phyloP scores from a whole-genome alignment of 129 eudicot species.

The Artemisia tridentata region DNA sequence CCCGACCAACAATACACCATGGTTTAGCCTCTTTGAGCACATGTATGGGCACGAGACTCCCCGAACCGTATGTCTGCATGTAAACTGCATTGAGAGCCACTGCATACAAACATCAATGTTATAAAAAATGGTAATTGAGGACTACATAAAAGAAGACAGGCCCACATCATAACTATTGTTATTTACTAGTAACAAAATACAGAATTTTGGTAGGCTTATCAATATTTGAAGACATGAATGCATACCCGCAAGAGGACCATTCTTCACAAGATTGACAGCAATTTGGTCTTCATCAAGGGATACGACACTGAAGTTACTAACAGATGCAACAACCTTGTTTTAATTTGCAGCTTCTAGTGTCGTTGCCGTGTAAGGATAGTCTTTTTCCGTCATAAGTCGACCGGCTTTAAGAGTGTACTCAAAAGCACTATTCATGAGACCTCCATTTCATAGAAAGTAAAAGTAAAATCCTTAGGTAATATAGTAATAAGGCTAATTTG shows the following conservation, averaged over 20 bases:
- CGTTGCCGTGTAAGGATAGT: conserved; percentile 74
- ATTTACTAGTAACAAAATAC: no score
- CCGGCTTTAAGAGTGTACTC: conserved; percentile 75
- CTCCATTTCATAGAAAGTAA: conserved; percentile 45
- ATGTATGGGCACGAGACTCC: conserved; percentile 86
- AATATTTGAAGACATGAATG: no score
- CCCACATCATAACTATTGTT: no score
- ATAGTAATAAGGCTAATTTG: no score
- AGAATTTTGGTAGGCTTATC: no score
- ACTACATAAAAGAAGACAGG: no score
- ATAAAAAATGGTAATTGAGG: no score
- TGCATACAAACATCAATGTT: not conserved
- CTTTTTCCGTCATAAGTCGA: conserved; percentile 78
- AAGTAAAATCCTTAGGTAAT: no score
- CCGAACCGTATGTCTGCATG: conserved; percentile 67
- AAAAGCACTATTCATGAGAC: conserved; percentile 81
- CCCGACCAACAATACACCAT: conserved; percentile 75
- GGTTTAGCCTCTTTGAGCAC: conserved; percentile 65
- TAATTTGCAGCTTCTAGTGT: conserved; percentile 67
- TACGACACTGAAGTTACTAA: conserved; percentile 68
- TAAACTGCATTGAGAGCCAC: conserved; percentile 78
- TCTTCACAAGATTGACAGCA: conserved; percentile 79
- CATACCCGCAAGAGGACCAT: conserved; percentile 66
- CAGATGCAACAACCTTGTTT: conserved; percentile 63
- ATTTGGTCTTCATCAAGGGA: conserved; percentile 82